Evolutionary conservation across 179 eudicot species (phyloP).

Genomic region (Gypsophila paniculata): DNA sequence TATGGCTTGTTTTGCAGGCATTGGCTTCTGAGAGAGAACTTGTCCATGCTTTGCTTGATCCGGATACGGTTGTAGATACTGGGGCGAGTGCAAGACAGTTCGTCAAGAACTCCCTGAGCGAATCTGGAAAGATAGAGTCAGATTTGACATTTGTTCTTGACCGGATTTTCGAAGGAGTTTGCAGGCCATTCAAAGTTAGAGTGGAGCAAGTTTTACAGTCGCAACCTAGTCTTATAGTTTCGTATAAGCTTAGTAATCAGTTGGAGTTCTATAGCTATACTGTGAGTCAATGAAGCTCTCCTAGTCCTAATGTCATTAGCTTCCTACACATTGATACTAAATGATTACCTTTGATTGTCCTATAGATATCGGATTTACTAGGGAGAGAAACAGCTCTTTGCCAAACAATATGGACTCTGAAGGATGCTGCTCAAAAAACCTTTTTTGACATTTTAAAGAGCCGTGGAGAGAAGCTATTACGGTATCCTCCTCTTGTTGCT

Average conservation of each 20-base stretch:
- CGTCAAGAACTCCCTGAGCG: constrained; percentile 49
- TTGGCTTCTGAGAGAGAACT: constrained; percentile 99
- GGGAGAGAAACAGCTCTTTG: constrained; percentile 93
- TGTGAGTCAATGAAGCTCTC: constrained; percentile 45
- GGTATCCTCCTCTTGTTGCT: constrained; percentile 88
- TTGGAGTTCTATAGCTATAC: constrained; percentile 90
- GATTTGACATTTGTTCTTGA: constrained; percentile 94
- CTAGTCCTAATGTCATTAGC: neutral
- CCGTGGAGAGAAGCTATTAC: constrained; percentile 90
- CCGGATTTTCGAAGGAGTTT: constrained; percentile 97
- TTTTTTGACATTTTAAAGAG: constrained; percentile 80
- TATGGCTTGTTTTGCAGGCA: constrained; percentile 48
- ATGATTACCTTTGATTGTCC: constrained; percentile 10
- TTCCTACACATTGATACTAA: neutral
- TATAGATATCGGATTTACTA: constrained; percentile 77
- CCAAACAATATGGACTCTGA: constrained; percentile 80
- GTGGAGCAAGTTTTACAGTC: constrained; percentile 99
- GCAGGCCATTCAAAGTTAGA: constrained; percentile 95
- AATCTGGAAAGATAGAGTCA: constrained; percentile 54
- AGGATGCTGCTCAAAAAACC: constrained; percentile 94
- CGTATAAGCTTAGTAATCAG: constrained; percentile 85
- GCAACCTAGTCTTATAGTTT: constrained; percentile 81
- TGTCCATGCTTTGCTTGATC: constrained; percentile 89
- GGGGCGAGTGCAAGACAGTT: constrained; percentile 71
- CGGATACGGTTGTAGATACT: constrained; percentile 70